Conservation (phyloP, 768 basidiomycete species). For the Lepiota brunneoincarnata region DNA sequence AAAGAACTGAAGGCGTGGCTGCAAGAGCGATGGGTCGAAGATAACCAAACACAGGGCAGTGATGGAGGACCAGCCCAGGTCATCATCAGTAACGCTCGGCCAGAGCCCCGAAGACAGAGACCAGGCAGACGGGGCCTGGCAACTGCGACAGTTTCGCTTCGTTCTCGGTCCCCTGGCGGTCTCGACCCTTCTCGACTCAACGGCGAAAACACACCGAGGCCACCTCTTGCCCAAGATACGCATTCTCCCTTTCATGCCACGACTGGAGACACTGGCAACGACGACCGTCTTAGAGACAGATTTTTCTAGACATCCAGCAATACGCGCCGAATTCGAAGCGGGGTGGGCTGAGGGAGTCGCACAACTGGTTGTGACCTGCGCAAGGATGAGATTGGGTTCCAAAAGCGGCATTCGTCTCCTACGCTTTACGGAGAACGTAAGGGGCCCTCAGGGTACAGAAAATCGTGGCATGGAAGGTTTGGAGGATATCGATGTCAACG, state of each 20-base stretch:
- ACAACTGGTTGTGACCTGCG: conserved; percentile 47
- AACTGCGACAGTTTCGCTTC: conserved; percentile 61
- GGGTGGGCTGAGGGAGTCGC: conserved; percentile 65
- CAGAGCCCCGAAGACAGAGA: conserved; percentile 21
- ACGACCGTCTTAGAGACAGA: conserved; percentile 29
- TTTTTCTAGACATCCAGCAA: conserved; percentile 32
- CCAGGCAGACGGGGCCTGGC: conserved; percentile 63
- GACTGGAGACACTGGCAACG: conserved; percentile 46
- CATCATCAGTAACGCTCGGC: not conserved
- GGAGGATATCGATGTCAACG: conserved; percentile 28
- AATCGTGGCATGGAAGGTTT: conserved; percentile 31
- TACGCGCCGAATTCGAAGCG: conserved; percentile 50
- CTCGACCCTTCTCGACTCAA: conserved; percentile 11
- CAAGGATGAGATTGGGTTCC: conserved; percentile 44
- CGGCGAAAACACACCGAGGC: conserved; percentile 2
- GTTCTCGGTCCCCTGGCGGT: conserved; percentile 22
- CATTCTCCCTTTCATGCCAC: conserved; percentile 54
- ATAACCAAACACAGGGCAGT: conserved; percentile 4
- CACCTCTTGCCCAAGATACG: conserved; percentile 41
- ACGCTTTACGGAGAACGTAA: conserved; percentile 30
- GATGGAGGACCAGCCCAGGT: conserved; percentile 13
- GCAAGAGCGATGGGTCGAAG: conserved; percentile 26
- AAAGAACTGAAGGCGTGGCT: conserved; percentile 53
- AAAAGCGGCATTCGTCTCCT: conserved; percentile 43
- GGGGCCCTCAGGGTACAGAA: conserved; percentile 20